Conservation (phyloP, 805 yeast genomes). For the Ogataea methanolica region DNA sequence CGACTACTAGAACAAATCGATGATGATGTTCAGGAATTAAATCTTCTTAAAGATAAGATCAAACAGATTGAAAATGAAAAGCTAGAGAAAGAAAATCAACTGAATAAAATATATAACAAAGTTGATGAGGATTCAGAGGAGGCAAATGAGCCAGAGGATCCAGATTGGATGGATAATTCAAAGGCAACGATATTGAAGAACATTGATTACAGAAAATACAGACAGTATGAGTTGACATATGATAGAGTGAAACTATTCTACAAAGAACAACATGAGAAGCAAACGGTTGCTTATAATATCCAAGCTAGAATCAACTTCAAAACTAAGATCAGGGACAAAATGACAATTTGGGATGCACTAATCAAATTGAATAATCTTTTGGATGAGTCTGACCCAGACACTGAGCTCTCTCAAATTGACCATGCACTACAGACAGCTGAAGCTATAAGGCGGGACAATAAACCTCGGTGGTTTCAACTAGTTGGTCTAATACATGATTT, state of each 20-base stretch:
- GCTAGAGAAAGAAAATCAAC: slow-evolving; percentile 9
- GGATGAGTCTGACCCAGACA: slow-evolving; percentile 74
- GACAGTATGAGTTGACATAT: slow-evolving; percentile 67
- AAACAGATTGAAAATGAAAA: slow-evolving; percentile 16
- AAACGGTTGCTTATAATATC: slow-evolving; percentile 67
- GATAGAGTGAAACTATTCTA: slow-evolving; percentile 64
- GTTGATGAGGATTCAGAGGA: neutral
- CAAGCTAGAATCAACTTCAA: slow-evolving; percentile 71
- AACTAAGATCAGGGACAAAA: slow-evolving; percentile 58
- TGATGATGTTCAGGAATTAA: slow-evolving; percentile 40
- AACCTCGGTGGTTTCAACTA: slow-evolving; percentile 73
- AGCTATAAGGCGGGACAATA: slow-evolving; percentile 60
- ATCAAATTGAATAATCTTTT: slow-evolving; percentile 55
- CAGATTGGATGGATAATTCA: slow-evolving; percentile 21
- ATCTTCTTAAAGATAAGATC: slow-evolving; percentile 31
- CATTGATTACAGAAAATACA: slow-evolving; percentile 34
- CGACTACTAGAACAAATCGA: slow-evolving; percentile 36
- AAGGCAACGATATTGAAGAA: slow-evolving; percentile 17
- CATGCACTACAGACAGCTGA: slow-evolving; percentile 76
- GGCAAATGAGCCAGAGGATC: neutral
- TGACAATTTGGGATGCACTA: slow-evolving; percentile 71
- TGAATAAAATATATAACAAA: slow-evolving; percentile 4
- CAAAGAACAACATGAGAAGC: slow-evolving; percentile 62
- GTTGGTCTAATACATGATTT: slow-evolving; percentile 70
- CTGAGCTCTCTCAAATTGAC: slow-evolving; percentile 68